Evolutionary conservation across 345 rosid species (phyloP).

Genomic region (Toxicodendron radicans): DNA sequence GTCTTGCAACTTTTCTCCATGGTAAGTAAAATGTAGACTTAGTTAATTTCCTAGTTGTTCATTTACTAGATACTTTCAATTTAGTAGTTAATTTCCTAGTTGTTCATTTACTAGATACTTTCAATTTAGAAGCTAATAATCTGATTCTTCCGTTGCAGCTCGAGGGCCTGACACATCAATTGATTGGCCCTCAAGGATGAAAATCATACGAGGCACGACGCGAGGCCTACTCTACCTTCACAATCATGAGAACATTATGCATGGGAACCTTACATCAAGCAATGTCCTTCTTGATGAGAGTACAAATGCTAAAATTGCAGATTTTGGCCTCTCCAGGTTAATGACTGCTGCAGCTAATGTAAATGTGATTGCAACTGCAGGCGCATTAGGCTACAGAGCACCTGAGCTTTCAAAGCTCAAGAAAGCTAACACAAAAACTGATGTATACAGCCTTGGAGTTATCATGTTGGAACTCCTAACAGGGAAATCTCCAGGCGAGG

Average conservation of each 20-base stretch:
- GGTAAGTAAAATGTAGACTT: conserved; percentile 40
- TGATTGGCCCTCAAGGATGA: conserved; percentile 81
- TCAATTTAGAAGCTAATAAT: background rate
- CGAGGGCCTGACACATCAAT: conserved; percentile 70
- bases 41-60: background rate
- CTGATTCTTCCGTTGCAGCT: conserved; percentile 47
- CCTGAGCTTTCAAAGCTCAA: conserved; percentile 93
- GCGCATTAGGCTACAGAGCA: conserved; percentile 82
- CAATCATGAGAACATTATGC: conserved; percentile 65
- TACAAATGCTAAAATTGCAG: conserved; percentile 57
- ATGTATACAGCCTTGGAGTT: conserved; percentile 87
- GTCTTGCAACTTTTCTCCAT: conserved; percentile 85
- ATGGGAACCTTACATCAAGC: conserved; percentile 86
- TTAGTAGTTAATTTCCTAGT: background rate
- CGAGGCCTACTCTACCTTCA: conserved; percentile 74
- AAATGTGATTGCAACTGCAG: conserved; percentile 78
- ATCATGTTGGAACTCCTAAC: conserved; percentile 82
- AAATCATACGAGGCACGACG: conserved; percentile 59
- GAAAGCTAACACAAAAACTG: conserved; percentile 76
- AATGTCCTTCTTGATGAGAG: conserved; percentile 67
- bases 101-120: background rate
- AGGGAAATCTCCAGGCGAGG: conserved; percentile 85
- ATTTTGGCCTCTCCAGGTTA: conserved; percentile 72
- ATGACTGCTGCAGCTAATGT: conserved; percentile 77
- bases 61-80: background rate